Percentiles rank a stretch among this genome's conserved stretches.
These are phyloP conservation scores for Mayamaea pseudoterrestris DNA, from an alignment of 108 stramenopile species.

Conservation along the genomic window DNA sequence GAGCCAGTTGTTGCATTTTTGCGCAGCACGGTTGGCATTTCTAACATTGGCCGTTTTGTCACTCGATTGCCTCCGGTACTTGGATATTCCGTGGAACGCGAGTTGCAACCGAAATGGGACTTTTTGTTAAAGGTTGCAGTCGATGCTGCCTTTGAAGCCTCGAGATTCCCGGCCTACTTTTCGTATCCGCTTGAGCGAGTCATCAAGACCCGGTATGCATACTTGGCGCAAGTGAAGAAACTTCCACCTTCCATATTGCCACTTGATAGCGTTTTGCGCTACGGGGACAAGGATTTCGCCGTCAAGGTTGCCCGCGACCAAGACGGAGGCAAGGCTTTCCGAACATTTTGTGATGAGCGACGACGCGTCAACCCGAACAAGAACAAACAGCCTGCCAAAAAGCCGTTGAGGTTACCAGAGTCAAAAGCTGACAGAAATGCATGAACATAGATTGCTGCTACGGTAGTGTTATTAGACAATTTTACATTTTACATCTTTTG, in stretches of 20 bases:
- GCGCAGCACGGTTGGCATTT: conserved; percentile 32
- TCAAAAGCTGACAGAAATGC: too few species aligned
- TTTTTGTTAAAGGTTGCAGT: conserved; percentile 36
- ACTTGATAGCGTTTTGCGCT: conserved; percentile 47
- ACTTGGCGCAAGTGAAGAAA: conserved; percentile 36
- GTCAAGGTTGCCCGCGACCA: conserved; percentile 41
- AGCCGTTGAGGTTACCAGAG: too few species aligned
- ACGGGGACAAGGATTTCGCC: conserved; percentile 67
- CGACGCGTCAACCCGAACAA: too few species aligned
- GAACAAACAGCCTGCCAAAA: too few species aligned
- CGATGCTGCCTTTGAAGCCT: conserved; percentile 50
- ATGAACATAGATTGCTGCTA: too few species aligned
- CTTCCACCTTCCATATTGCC: conserved; percentile 37
- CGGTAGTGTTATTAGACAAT: too few species aligned
- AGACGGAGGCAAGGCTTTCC: conserved; percentile 41
- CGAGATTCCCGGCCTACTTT: conserved; percentile 66
- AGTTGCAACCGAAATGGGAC: conserved; percentile 70
- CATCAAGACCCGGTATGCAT: conserved; percentile 56
- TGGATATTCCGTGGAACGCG: conserved; percentile 61
- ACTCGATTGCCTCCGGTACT: conserved; percentile 61
- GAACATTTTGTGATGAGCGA: too few species aligned
- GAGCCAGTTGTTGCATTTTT: conserved; percentile 51
- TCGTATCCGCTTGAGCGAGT: conserved; percentile 70
- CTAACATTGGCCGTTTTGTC: conserved; percentile 55
- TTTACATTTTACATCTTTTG: too few species aligned